These are phyloP conservation scores for Leucosporidium yakuticum DNA, from an alignment of 768 basidiomycete species.

Conservation along the genomic window DNA sequence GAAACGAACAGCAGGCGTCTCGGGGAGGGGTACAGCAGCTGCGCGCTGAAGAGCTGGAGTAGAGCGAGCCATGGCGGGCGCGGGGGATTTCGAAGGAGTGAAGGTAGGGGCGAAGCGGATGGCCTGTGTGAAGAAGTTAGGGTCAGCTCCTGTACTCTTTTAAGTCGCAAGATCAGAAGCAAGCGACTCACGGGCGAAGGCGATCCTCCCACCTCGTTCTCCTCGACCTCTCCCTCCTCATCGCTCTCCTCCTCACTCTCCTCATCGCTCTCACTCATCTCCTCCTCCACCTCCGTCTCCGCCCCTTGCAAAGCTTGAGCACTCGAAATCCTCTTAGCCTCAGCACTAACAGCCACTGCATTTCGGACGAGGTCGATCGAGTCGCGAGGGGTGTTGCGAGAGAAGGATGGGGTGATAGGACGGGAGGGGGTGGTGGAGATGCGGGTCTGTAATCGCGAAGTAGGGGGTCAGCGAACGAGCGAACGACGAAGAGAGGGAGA, in stretches of 20 bases:
- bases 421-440: neutral
- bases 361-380: neutral
- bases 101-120: neutral
- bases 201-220: neutral
- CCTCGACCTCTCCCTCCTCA: neutral
- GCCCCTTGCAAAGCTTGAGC: neutral
- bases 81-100: neutral
- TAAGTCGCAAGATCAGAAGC: neutral
- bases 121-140: neutral
- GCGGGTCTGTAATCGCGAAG: too few relatives aligned
- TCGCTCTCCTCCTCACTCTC: neutral
- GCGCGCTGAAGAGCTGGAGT: neutral
- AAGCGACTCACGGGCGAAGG: neutral
- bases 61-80: neutral
- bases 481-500: neutral
- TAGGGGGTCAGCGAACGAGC: neutral
- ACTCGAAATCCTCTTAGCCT: neutral
- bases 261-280: neutral
- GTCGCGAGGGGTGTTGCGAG: neutral
- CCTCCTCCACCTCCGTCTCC: neutral
- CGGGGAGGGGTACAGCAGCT: neutral
- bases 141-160: neutral
- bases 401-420: neutral
- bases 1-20: constrained; percentile 3
- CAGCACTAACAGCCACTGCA: neutral